phyloP scores from a whole-genome alignment of 2,329 filamentous ascomycete genomes.

The Didymellaceae sp. region DNA sequence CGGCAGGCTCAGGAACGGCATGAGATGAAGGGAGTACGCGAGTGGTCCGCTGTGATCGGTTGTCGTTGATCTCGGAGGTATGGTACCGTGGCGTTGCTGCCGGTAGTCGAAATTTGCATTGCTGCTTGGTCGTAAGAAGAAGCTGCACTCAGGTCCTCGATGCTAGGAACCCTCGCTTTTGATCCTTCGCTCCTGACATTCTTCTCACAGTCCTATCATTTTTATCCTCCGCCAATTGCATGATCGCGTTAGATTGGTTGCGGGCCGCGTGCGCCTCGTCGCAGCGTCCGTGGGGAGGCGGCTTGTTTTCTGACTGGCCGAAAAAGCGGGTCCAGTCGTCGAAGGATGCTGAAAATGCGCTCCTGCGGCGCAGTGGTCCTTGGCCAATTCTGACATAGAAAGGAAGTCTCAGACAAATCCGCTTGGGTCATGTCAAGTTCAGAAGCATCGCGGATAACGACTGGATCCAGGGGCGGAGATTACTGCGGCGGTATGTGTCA shows the following conservation, averaged over 20 bases:
- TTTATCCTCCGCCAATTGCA: background rate
- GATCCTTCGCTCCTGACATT: too few relatives aligned
- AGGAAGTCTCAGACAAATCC: too few relatives aligned
- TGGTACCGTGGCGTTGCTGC: background rate
- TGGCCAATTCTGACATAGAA: background rate
- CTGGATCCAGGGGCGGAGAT: too few relatives aligned
- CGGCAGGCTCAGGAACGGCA: background rate
- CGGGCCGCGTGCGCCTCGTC: background rate
- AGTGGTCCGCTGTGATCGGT: background rate
- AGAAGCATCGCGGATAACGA: too few relatives aligned
- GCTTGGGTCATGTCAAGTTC: too few relatives aligned
- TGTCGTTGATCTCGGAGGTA: background rate
- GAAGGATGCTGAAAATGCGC: background rate
- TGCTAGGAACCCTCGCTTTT: too few relatives aligned
- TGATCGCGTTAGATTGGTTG: background rate
- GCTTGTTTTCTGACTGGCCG: background rate
- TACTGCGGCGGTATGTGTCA: too few relatives aligned
- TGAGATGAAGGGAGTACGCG: background rate
- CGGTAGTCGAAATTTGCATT: background rate
- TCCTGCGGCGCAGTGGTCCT: background rate
- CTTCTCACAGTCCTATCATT: too few relatives aligned
- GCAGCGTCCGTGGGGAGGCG: background rate
- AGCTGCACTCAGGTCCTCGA: background rate
- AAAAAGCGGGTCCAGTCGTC: background rate
- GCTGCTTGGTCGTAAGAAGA: background rate